Percentiles rank a stretch among this genome's conserved stretches.
phyloP scores from a whole-genome alignment of 176 grass and related monocot species.

The Luzula sylvatica region DNA sequence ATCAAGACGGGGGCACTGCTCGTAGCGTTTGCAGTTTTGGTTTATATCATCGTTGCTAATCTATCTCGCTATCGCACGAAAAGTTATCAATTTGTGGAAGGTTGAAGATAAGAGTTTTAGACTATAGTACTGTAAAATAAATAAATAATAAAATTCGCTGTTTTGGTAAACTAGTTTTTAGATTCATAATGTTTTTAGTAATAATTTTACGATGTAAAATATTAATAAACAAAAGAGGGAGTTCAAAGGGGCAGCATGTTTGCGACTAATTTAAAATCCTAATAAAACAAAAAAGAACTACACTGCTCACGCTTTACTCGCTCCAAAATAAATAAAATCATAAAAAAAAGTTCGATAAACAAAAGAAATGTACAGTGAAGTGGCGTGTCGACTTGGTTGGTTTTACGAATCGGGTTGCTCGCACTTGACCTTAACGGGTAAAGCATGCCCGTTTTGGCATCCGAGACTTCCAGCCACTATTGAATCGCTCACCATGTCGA shows the following conservation, averaged over 20 bases:
- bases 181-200: too few species aligned
- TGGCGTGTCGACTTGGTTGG: not conserved
- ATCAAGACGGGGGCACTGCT: slow-evolving; percentile 1
- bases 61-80: not conserved
- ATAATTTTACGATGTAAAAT: too few species aligned
- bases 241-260: slow-evolving; percentile 38
- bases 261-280: slow-evolving; percentile 10
- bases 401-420: slow-evolving; percentile 45
- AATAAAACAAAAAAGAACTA: slow-evolving; percentile 16
- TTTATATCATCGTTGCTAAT: not conserved
- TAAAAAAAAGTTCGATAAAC: not conserved
- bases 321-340: slow-evolving; percentile 21
- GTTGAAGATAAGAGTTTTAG: too few species aligned
- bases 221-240: slow-evolving; percentile 1
- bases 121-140: too few species aligned
- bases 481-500: slow-evolving; percentile 78
- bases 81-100: too few species aligned
- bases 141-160: too few species aligned
- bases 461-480: slow-evolving; percentile 57
- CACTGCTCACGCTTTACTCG: slow-evolving; percentile 37
- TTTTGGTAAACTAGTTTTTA: too few species aligned
- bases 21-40: not conserved
- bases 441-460: slow-evolving; percentile 26
- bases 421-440: slow-evolving; percentile 34
- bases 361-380: not conserved